Base-by-base conservation (phyloP, 768 basidiomycete species). In the Dioszegia crocea region DNA sequence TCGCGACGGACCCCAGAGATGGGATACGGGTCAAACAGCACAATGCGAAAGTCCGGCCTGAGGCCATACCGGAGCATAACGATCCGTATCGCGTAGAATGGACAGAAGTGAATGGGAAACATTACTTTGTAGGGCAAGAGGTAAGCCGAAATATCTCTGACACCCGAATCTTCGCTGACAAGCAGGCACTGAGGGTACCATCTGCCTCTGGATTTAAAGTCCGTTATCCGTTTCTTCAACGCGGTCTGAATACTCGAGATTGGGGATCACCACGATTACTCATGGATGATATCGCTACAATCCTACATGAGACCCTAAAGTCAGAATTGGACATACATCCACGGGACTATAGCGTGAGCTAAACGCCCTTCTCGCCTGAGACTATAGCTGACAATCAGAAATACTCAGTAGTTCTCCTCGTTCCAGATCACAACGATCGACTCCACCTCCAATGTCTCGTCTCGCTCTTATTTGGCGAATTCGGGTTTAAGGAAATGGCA, bases 401-500 rank as follows among this genome's bases (percentile, higher is more conserved):
- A 57, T 88, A 87, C 76, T 92, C 91, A 1, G 86, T 87, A 12
- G 76, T 97, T 36, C 81, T 99, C 3, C 84, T 98, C 30, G 85
- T 98, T 23, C 93, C 96, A 6, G 96, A 99, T 74, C 85, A 90
- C 64, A 91, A 88, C 68, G 89, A 94, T 56, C 83, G 89, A 52
- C 75, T 81, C 11, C 97, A 94, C 70, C 85, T 97, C 56, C 84
- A 85, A 60, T 87, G 88, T 57, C 80, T 92, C 67, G 81, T 84
- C 6, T 83, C 87, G 60, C 75, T 94, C 10, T 78, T 98, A 10
- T 72, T 97, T 31, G 77, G 83, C 26, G 82, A 82, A 1, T 85
- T 99, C 82, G 90, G 89, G 0, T 99, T 99, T 82, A 90, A 89
- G 73, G 90, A 96, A 76, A 77, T 97, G 30, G 91, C 88, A 66